Evolutionary conservation across 2,329 filamentous ascomycete genomes (phyloP).

Genomic region (Colletotrichum sublineola): DNA sequence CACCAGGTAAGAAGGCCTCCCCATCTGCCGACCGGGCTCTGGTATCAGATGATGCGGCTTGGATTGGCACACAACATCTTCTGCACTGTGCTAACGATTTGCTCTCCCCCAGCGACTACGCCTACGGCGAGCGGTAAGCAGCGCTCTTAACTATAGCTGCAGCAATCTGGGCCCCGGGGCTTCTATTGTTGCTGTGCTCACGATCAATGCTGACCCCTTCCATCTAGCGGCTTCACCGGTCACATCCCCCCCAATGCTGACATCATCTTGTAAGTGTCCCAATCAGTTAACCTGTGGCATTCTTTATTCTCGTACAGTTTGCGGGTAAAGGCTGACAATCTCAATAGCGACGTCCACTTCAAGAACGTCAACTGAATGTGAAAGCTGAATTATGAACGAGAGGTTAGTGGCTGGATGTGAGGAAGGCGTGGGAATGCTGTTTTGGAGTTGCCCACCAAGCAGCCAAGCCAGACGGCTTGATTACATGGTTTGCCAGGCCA

Average conservation of each 20-base stretch:
- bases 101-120: conserved; percentile 66
- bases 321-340: conserved; percentile 31
- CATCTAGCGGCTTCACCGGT: conserved; percentile 78
- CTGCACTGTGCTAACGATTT: background rate
- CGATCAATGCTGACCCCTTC: background rate
- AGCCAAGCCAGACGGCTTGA: background rate
- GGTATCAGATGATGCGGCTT: background rate
- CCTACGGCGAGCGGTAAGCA: conserved; percentile 72
- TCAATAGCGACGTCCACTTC: conserved; percentile 74
- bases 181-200: background rate
- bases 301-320: background rate
- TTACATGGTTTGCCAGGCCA: background rate
- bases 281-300: background rate
- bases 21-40: background rate
- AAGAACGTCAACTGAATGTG: conserved; percentile 68
- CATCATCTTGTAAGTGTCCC: conserved; percentile 83
- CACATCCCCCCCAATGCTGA: conserved; percentile 81
- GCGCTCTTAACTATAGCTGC: background rate
- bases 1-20: conserved; percentile 68
- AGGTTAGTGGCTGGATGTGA: background rate
- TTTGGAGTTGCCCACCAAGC: background rate
- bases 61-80: background rate
- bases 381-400: background rate
- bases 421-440: background rate
- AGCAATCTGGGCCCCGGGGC: background rate